Percentiles rank a stretch among this genome's conserved stretches.
These are phyloP conservation scores for Colletotrichum sidae DNA, from an alignment of 2,329 filamentous ascomycete species.

Conservation along the genomic window DNA sequence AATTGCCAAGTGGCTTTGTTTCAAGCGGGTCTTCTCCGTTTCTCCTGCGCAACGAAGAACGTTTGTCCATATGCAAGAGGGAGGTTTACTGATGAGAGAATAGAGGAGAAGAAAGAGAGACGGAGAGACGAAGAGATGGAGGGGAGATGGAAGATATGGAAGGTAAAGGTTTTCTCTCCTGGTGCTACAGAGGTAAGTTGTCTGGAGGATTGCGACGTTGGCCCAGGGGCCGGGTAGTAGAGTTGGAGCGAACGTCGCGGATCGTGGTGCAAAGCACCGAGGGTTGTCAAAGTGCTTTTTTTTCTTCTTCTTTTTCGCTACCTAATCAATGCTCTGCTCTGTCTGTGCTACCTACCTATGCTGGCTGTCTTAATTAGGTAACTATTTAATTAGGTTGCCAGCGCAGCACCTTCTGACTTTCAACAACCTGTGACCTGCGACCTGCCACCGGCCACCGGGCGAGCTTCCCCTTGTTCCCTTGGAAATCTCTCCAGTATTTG, in stretches of 20 bases:
- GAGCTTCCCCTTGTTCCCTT: background rate
- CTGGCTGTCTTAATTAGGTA: no score
- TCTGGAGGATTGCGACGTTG: conserved; percentile 8
- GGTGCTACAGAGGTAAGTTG: conserved; percentile 1
- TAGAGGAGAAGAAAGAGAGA: no score
- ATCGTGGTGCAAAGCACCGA: conserved; percentile 36
- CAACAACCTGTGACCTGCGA: background rate
- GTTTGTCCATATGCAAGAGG: background rate
- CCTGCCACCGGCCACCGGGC: conserved; percentile 1
- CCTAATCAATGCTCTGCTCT: conserved; percentile 2
- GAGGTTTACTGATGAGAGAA: no score
- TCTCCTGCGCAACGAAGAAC: no score
- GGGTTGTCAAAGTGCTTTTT: conserved; percentile 33
- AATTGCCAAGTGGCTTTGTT: no score
- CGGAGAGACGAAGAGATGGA: no score
- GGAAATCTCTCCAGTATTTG: conserved; percentile 18
- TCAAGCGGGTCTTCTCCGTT: no score
- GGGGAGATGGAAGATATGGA: background rate
- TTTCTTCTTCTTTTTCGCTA: background rate
- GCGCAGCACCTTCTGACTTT: background rate
- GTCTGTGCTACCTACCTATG: no score
- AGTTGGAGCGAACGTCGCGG: conserved; percentile 35
- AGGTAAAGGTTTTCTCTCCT: conserved; percentile 1
- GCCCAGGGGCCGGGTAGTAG: conserved; percentile 29
- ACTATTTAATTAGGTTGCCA: background rate